Evolutionary conservation across 345 rosid species (phyloP), one percentile per base, ranked within the genome.

Genomic region (Diplotaxis tenuifolia): DNA sequence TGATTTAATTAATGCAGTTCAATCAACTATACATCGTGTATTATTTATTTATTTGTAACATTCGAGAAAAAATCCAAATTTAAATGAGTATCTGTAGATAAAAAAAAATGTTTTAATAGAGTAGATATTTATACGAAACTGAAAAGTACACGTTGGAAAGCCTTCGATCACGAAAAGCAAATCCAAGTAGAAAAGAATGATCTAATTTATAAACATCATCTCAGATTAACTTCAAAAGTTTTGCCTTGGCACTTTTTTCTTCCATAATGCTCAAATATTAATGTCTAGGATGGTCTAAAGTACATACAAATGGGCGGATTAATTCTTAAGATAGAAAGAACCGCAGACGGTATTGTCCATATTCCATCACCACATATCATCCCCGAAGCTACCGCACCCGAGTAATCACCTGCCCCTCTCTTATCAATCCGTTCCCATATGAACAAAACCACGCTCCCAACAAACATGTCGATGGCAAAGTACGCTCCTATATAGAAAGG

Each of bases 201-300:
- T 38, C 2, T 15, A 38, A 38, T 12, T 38, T 38, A 38, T 38
- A 38, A 38, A 38, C 15, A 38, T 38, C 47, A 11, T 15, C 4
- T 38, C 4, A 38, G 15, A 1, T 12, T 38, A 12, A 12, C 47
- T 38, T 38, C 47, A 38, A 12, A 38, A 12, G 15, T 4, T 40
- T 14, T 12, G 47, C 47, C 15, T 40, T 40, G 15, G 14, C 47
- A 12, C 47, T 14, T 14, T 5, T 40, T 40, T 1, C n/a, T n/a
- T n/a, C 2, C 47, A 14, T 4, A 40, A 4, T 40, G 47, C 47
- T 11, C 47, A 40, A 40, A 1, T 6, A 14, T 40, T 14, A 40
- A 40, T 40, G 47, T 40, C 15, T 40, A 40, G 16, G 96, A 56
- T 6, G 19, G 50, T n/a, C n/a, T 6, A 45, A 45, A 45, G 50